A percentile compares a stretch with the other conserved stretches of the same genome.
Conservation (phyloP, 2,329 filamentous ascomycete species). For the Stenocarpella maydis region DNA sequence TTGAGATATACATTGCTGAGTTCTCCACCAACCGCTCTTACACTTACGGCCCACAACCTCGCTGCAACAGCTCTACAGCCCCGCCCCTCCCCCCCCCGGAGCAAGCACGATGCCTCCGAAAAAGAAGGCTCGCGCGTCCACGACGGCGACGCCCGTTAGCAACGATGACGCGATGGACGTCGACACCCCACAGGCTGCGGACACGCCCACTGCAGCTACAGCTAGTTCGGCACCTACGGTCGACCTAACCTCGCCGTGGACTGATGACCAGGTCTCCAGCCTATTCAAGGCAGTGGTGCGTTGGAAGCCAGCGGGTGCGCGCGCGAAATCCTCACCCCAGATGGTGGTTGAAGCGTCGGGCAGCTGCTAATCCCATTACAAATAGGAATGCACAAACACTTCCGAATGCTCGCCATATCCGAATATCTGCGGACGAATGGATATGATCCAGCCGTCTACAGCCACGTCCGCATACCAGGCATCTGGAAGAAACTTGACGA, state of each 20-base stretch:
- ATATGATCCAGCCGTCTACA: constrained; percentile 72
- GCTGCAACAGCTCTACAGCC: constrained; percentile 12
- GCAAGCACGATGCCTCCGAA: constrained; percentile 63
- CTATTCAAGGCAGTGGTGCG: constrained; percentile 91
- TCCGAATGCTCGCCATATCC: constrained; percentile 87
- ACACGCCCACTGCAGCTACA: constrained; percentile 55
- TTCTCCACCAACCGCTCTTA: not conserved
- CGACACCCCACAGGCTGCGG: constrained; percentile 63
- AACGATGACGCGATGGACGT: constrained; percentile 70
- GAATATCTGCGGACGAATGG: constrained; percentile 83
- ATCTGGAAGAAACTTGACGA: constrained; percentile 90
- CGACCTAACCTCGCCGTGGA: constrained; percentile 78
- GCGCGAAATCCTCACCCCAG: not conserved
- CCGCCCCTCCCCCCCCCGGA: no score
- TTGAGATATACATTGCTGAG: not conserved
- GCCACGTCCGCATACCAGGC: constrained; percentile 86
- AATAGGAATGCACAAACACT: constrained; percentile 89
- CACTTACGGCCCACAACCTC: not conserved
- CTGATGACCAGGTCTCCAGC: constrained; percentile 91
- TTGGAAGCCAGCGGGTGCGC: constrained; percentile 91
- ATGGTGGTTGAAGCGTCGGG: not conserved
- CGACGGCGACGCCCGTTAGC: constrained; percentile 53
- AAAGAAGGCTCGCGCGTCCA: constrained; percentile 68
- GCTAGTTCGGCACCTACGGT: constrained; percentile 49
- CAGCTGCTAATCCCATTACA: constrained; percentile 31